These are phyloP conservation scores for Schizosaccharomyces osmophilus DNA, from an alignment of 805 yeast species.

Conservation along the genomic window DNA sequence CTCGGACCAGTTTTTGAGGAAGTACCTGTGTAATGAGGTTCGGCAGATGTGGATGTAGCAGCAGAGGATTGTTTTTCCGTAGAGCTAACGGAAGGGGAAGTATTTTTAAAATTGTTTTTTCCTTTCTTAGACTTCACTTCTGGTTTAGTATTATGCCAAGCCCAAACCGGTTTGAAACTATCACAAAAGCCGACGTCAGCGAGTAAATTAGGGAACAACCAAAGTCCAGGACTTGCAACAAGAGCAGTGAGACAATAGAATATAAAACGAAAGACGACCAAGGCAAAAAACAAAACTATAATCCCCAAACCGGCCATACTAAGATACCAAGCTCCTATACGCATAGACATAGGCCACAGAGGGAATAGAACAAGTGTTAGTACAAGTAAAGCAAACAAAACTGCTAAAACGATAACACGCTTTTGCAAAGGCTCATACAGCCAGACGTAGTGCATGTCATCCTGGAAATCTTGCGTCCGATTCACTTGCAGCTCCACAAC, in stretches of 20 bases:
- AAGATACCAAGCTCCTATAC: slow-evolving; percentile 72
- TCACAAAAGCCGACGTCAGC: slow-evolving; percentile 88
- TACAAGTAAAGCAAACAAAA: slow-evolving; percentile 38
- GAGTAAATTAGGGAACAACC: slow-evolving; percentile 89
- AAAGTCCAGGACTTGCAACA: slow-evolving; percentile 46
- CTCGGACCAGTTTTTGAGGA: not conserved
- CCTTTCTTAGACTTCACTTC: slow-evolving; percentile 2
- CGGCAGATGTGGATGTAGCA: too few relatives aligned
- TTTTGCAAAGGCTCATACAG: slow-evolving; percentile 50
- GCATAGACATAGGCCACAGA: slow-evolving; percentile 79
- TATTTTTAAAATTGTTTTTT: not conserved
- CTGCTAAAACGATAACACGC: slow-evolving; percentile 33
- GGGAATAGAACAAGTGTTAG: slow-evolving; percentile 59
- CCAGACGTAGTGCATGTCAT: slow-evolving; percentile 54
- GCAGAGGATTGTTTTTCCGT: not conserved
- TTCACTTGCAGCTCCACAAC: not conserved
- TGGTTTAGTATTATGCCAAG: slow-evolving; percentile 4
- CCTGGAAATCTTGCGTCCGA: slow-evolving; percentile 13
- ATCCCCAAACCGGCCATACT: slow-evolving; percentile 55
- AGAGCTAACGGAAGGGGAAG: not conserved
- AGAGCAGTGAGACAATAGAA: slow-evolving; percentile 37
- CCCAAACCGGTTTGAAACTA: slow-evolving; percentile 48
- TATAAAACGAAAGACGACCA: slow-evolving; percentile 59
- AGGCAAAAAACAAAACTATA: slow-evolving; percentile 45
- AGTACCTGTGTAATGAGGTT: too few relatives aligned